A percentile compares a stretch with the other conserved stretches of the same genome.
phyloP scores from a whole-genome alignment of 2,329 filamentous ascomycete species.

The Hymenoscyphus salicellus region DNA sequence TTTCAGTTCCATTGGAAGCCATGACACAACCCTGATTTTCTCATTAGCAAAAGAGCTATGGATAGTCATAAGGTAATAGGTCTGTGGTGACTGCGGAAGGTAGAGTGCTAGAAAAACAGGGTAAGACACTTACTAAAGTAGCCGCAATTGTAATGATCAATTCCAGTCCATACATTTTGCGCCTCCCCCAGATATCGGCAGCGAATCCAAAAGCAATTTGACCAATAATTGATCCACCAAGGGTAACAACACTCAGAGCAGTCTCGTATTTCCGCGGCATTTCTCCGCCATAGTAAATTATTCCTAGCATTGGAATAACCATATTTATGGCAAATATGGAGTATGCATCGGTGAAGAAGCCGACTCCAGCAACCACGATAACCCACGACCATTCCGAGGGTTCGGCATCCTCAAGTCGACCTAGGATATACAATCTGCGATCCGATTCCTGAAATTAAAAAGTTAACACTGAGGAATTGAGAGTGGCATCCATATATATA shows the following conservation, averaged over 20 bases:
- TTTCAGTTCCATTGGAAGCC: conserved; percentile 41
- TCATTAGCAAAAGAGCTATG: not conserved
- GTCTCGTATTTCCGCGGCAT: conserved; percentile 37
- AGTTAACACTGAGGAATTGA: not conserved
- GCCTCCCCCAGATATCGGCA: conserved; percentile 47
- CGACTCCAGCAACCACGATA: conserved; percentile 43
- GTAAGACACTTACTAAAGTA: conserved; percentile 34
- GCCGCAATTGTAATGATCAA: conserved; percentile 46
- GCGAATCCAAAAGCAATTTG: conserved; percentile 47
- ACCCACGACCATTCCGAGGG: conserved; percentile 28
- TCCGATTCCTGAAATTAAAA: conserved; percentile 21
- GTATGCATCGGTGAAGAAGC: conserved; percentile 46
- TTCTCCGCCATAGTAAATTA: conserved; percentile 46
- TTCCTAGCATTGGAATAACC: conserved; percentile 47
- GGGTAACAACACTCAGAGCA: conserved; percentile 45
- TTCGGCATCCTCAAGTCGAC: conserved; percentile 24
- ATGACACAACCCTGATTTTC: conserved; percentile 40
- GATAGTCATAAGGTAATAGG: too few species aligned
- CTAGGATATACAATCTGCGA: conserved; percentile 24
- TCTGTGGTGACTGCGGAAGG: too few species aligned
- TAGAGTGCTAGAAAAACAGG: too few species aligned
- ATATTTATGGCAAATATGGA: conserved; percentile 49
- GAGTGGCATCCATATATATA: not conserved
- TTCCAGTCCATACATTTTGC: conserved; percentile 50
- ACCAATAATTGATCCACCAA: conserved; percentile 46